These are phyloP conservation scores for Plasmopara viticola DNA, from an alignment of 352 stramenopile species.

Conservation along the genomic window DNA sequence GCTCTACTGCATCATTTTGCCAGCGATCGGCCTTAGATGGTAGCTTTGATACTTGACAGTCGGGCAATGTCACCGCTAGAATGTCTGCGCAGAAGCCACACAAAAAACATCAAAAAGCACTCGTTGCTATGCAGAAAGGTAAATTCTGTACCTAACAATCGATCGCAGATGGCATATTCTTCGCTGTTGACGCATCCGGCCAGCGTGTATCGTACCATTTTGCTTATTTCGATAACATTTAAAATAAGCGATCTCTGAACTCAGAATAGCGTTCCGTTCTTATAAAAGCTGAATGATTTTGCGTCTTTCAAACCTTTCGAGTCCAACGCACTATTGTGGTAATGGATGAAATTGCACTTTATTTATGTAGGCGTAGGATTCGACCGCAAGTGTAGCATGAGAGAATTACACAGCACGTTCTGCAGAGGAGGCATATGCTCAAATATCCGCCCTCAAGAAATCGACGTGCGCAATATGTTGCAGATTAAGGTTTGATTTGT, in stretches of 20 bases:
- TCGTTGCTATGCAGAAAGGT: background rate
- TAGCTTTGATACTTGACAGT: constrained; percentile 51
- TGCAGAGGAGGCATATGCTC: too few species aligned
- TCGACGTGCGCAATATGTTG: too few species aligned
- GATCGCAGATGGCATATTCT: constrained; percentile 69
- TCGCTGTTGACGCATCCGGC: constrained; percentile 59
- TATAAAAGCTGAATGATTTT: too few species aligned
- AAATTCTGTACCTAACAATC: constrained; percentile 43
- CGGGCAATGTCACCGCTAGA: constrained; percentile 37
- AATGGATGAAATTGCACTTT: too few species aligned
- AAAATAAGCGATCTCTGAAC: background rate
- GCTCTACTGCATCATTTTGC: constrained; percentile 33
- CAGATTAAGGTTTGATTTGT: too few species aligned
- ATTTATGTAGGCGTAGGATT: too few species aligned
- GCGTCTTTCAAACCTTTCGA: too few species aligned
- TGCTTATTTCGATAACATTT: background rate
- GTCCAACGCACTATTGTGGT: too few species aligned
- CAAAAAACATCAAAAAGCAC: background rate
- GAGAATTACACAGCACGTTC: too few species aligned
- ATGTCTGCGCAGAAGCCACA: constrained; percentile 33
- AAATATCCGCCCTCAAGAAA: too few species aligned
- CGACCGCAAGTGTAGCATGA: too few species aligned
- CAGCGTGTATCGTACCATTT: constrained; percentile 55
- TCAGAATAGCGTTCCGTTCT: background rate
- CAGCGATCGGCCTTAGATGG: constrained; percentile 40